phyloP scores from a whole-genome alignment of 129 eudicot species.

The Kitagawia praeruptora region DNA sequence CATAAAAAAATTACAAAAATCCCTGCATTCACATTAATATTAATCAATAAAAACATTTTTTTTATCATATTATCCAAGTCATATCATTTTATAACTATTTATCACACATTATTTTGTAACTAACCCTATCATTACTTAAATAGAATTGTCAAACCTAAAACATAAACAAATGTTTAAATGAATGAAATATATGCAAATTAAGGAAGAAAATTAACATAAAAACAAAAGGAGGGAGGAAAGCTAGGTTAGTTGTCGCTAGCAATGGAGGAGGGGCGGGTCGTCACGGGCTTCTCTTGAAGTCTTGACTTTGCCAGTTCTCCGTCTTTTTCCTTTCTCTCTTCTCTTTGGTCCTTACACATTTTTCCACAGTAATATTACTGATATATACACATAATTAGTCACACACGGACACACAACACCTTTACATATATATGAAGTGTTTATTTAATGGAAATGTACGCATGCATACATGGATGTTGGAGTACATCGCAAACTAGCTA shows the following conservation, averaged over 20 bases:
- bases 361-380: background rate
- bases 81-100: too few relatives aligned
- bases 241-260: background rate
- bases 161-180: background rate
- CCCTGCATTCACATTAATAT: too few relatives aligned
- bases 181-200: background rate
- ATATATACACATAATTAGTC: background rate
- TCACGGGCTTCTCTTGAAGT: slow-evolving; percentile 12
- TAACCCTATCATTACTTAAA: too few relatives aligned
- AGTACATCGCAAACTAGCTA: background rate
- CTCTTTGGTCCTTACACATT: background rate
- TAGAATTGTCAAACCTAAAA: too few relatives aligned
- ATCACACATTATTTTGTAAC: too few relatives aligned
- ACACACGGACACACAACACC: background rate
- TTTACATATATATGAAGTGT: background rate
- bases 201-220: background rate
- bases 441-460: too few relatives aligned
- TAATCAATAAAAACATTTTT: too few relatives aligned
- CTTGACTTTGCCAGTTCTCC: slow-evolving; percentile 7
- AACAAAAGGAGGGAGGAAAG: background rate
- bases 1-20: too few relatives aligned
- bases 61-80: too few relatives aligned
- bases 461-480: background rate
- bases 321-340: background rate
- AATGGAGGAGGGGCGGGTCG: background rate